Evolutionary conservation across 176 grass and related monocot species (phyloP), one percentile per base, ranked within the genome.

Genomic region (Panicum miliaceum): DNA sequence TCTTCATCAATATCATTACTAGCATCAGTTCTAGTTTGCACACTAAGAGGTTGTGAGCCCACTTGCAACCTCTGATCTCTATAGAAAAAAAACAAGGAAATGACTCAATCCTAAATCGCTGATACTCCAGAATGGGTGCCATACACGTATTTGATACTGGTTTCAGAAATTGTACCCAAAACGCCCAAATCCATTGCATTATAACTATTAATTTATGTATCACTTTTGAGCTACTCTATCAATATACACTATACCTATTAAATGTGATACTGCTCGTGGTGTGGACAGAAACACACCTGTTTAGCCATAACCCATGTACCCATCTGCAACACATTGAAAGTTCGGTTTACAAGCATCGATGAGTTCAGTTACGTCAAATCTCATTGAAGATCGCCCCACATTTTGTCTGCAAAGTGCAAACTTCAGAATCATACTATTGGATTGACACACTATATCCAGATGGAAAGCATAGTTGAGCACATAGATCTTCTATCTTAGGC

Each of bases 161-260:
- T 46, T 46, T 46, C 45, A 46, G 64, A 47, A 46, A 8, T 29
- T 62, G 18, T 43, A 29, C 43, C 56, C 16, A 80, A 40, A 86
- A 16, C 4, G 22, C 56, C 0, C 11, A 27, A 52, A 73, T 35
- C 54, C 3, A 63, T 67, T 34, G 65, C 23, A 37, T 65, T 79
- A 22, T 66, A 77, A 29, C 52, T 77, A 69, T 42, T 82, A 14
- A 22, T 47, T 46, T 70, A 79, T 77, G 7, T 73, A 14, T 46
- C 11, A 47, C 40, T 23, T 45, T 12, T 1, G 4, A 48, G 14
- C 15, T 22, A 6, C 3, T 79, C 16, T 88, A 67, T 38, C 45
- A 84, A 41, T 10, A 51, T 57, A 73, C 67, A 57, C 14, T 26
- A 60, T 81, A 45, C 48, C n/a, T 77, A 11, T 60, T 89, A 53